Evolutionary conservation across 257 asterid species (phyloP), one percentile per base, ranked within the genome.

Genomic region (Marsdenia floribunda): DNA sequence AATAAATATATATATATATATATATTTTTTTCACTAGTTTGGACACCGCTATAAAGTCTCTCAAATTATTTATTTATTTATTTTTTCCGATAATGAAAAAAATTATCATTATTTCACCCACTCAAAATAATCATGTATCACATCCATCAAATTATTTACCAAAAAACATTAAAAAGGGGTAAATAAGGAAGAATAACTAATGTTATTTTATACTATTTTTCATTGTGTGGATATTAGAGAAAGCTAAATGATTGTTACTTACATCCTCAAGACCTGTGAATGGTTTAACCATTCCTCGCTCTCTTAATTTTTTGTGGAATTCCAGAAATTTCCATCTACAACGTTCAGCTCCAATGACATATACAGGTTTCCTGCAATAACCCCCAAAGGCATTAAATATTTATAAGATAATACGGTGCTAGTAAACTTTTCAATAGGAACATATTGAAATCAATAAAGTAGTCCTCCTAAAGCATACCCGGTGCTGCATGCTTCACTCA

Each of bases 201-300:
- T 29, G 33, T 29, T 29, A 29, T 29, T 29, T 29, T 19, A 29
- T 58, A 26, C 29, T 42, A 54, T 4, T 37, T 5, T 54, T 11
- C 61, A 35, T 10, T 42, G 14, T 24, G 42, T 14, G 33, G 5
- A 59, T 42, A 53, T 46, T 42, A 65, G 64, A 12, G 70, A 58
- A 22, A 55, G 54, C 49, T 15, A 38, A n/a, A 24, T 6, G 77
- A 19, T 15, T 46, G 77, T 76, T 67, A 86, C 99, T 89, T 88
- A 95, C 99, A 88, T 92, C 98, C 83, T 92, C 98, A 75, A 92
- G 87, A 78, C 99, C 99, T 18, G 99, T 95, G 79, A 95, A 95
- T 13, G 97, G 97, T 76, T 93, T 88, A 80, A 93, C 97, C 44
- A 92, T 71, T 59, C 99, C 99, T 61, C 84, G 85, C 80, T 93